Evolutionary conservation across 1,139 yeast species (phyloP).

Genomic region (Taiozyma sp.): DNA sequence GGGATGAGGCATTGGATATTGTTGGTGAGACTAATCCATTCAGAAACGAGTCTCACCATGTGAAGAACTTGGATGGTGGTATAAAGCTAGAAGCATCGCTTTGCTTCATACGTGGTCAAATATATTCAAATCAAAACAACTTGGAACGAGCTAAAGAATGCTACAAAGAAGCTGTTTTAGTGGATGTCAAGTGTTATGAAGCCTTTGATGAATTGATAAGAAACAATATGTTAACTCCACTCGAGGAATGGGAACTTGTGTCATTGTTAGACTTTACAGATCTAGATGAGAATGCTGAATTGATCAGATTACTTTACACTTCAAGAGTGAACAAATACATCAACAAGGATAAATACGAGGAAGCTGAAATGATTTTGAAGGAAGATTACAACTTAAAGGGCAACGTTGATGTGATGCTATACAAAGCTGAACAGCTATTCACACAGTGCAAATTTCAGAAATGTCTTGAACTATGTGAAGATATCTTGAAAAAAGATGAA

Average conservation of each 20-base stretch:
- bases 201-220: constrained; percentile 79
- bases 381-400: constrained; percentile 69
- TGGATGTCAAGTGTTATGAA: constrained; percentile 90
- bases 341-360: constrained; percentile 52
- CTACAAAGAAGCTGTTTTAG: constrained; percentile 78
- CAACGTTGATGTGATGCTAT: constrained; percentile 63
- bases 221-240: constrained; percentile 74
- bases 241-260: constrained; percentile 83
- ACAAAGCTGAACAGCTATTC: constrained; percentile 67
- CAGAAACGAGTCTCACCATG: constrained; percentile 32
- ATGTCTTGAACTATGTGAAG: constrained; percentile 71
- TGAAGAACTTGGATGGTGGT: constrained; percentile 61
- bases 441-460: constrained; percentile 77
- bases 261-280: constrained; percentile 63
- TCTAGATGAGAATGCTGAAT: constrained; percentile 75
- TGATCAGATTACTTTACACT: constrained; percentile 70
- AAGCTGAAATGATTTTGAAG: constrained; percentile 57
- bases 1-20: constrained; percentile 87
- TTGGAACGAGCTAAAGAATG: constrained; percentile 85
- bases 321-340: constrained; percentile 71
- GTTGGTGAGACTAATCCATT: constrained; percentile 85
- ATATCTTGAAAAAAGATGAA: constrained; percentile 54
- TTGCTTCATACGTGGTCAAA: constrained; percentile 79
- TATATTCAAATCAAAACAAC: constrained; percentile 78
- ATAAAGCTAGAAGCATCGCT: constrained; percentile 81